phyloP scores from a whole-genome alignment of 352 stramenopile species.

The Aphanomyces stellatus region DNA sequence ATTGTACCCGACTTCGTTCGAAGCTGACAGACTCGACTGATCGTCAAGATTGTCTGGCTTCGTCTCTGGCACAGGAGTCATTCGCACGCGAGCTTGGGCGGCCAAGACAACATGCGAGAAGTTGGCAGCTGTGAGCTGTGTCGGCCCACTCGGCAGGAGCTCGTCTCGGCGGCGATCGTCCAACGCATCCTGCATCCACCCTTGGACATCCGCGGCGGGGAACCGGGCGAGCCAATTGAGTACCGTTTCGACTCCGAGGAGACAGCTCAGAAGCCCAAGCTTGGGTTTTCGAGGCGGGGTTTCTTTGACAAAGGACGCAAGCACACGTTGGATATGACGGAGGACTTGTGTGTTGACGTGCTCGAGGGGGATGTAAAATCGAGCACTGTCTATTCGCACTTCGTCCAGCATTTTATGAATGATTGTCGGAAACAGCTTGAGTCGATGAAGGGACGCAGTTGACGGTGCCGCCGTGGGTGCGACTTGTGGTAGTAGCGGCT shows the following conservation, averaged over 20 bases:
- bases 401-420: slow-evolving; percentile 10
- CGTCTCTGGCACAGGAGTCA: background rate
- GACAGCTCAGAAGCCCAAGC: background rate
- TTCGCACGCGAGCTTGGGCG: no score
- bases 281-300: no score
- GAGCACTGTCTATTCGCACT: background rate
- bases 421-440: background rate
- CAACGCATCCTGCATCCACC: no score
- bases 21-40: background rate
- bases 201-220: no score
- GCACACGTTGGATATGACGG: background rate
- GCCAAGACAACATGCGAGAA: no score
- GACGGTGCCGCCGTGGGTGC: background rate
- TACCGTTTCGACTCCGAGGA: background rate
- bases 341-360: background rate
- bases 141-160: no score
- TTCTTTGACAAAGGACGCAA: no score
- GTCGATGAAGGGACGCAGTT: background rate
- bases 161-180: no score
- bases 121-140: no score
- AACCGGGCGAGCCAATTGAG: background rate
- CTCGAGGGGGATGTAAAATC: slow-evolving; percentile 15
- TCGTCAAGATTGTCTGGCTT: background rate
- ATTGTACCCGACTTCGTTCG: background rate
- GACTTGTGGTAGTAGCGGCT: background rate